Conservation (phyloP, 345 rosid genomes). For the Salix brachista region DNA sequence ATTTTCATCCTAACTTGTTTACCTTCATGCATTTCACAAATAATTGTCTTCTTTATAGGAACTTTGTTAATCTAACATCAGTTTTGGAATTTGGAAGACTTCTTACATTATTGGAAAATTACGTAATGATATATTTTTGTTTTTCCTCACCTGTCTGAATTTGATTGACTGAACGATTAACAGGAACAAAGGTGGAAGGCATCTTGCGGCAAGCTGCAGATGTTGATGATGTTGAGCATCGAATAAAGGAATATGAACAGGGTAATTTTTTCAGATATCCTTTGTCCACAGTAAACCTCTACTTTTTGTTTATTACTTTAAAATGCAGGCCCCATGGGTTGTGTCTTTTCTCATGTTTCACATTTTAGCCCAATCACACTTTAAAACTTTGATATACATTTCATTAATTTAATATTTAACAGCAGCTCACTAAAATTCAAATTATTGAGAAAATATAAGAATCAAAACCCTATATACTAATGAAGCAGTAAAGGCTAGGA, state of each 20-base stretch:
- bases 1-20: not conserved
- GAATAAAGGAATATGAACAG: slow-evolving; percentile 86
- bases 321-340: not conserved
- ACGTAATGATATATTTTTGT: not conserved
- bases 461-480: not conserved
- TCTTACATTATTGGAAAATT: not conserved
- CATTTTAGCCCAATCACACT: not conserved
- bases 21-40: not conserved
- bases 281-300: slow-evolving; percentile 3
- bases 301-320: slow-evolving; percentile 2
- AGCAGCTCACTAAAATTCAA: not conserved
- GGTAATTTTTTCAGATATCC: slow-evolving; percentile 44
- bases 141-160: not conserved
- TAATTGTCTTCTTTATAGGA: not conserved
- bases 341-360: slow-evolving; percentile 5
- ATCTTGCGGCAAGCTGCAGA: slow-evolving; percentile 98
- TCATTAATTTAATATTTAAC: not conserved
- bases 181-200: slow-evolving; percentile 91
- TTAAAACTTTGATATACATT: not conserved
- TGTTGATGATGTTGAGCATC: slow-evolving; percentile 87
- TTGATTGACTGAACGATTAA: slow-evolving; percentile 27
- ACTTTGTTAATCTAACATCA: not conserved
- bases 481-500: not conserved
- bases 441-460: not conserved
- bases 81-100: not conserved